Conservation (phyloP, 495 filamentous ascomycete species). For the Rusavskia elegans region DNA sequence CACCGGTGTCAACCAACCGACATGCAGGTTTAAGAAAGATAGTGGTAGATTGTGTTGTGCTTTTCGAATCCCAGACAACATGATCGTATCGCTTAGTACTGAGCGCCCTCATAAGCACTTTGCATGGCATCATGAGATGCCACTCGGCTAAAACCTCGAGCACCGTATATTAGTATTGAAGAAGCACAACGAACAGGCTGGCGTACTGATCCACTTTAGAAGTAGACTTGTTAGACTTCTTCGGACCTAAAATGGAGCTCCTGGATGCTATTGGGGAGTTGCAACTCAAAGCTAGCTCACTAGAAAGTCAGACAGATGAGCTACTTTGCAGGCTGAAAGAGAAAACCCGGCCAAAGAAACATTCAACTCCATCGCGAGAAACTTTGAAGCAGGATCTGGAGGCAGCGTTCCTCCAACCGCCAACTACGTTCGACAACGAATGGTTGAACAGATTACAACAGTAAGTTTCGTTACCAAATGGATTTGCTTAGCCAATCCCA, state of each 20-base stretch:
- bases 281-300: slow-evolving; percentile 1
- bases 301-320: background rate
- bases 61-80: too few relatives aligned
- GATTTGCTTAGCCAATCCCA: slow-evolving; percentile 5
- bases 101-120: too few relatives aligned
- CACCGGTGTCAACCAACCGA: too few relatives aligned
- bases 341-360: slow-evolving; percentile 34
- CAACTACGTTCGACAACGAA: slow-evolving; percentile 53
- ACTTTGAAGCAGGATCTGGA: slow-evolving; percentile 56
- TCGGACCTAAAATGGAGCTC: slow-evolving; percentile 5
- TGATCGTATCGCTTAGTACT: too few relatives aligned
- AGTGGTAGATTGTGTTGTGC: too few relatives aligned
- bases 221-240: background rate
- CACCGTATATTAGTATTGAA: too few relatives aligned
- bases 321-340: slow-evolving; percentile 28
- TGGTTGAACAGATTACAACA: slow-evolving; percentile 86
- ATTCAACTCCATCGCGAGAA: slow-evolving; percentile 34
- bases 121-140: too few relatives aligned
- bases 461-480: slow-evolving; percentile 19
- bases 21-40: too few relatives aligned
- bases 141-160: too few relatives aligned
- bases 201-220: background rate
- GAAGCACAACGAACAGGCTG: too few relatives aligned
- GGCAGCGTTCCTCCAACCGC: slow-evolving; percentile 60
- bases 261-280: slow-evolving; percentile 12